A percentile compares a stretch with the other conserved stretches of the same genome.
These are phyloP conservation scores for Gynandropsis gynandra DNA, from an alignment of 345 rosid genomes.

Conservation along the genomic window DNA sequence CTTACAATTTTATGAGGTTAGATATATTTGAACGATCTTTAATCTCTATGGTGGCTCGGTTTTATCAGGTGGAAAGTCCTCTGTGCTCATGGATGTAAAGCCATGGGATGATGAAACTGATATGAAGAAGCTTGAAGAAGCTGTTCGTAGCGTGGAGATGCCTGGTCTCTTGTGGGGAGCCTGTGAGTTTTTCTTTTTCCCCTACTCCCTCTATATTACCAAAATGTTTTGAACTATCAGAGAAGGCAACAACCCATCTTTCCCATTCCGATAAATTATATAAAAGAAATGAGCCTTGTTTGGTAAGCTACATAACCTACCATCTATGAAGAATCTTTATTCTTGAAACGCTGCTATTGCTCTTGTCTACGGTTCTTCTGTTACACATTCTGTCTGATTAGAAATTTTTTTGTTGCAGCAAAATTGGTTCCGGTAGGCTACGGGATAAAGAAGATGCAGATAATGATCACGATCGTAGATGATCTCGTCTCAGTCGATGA, in stretches of 20 bases:
- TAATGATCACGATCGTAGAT: constrained; percentile 85
- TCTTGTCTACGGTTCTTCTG: neutral
- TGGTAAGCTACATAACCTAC: no score
- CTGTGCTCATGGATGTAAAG: constrained; percentile 76
- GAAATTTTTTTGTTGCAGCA: constrained; percentile 36
- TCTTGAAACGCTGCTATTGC: neutral
- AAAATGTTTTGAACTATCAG: neutral
- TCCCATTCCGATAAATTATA: neutral
- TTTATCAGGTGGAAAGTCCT: constrained; percentile 72
- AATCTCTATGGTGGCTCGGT: neutral
- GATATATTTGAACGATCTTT: neutral
- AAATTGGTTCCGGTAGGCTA: constrained; percentile 82
- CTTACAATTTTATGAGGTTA: neutral
- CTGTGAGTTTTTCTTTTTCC: constrained; percentile 37
- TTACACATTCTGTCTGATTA: neutral
- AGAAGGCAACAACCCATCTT: neutral
- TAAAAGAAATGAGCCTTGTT: no score
- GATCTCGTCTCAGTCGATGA: constrained; percentile 86
- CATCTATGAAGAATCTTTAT: no score
- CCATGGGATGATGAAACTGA: constrained; percentile 99
- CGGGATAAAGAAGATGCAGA: constrained; percentile 84
- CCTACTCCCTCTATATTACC: neutral
- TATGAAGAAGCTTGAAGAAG: constrained; percentile 91
- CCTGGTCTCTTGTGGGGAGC: constrained; percentile 92
- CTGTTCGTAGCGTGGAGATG: constrained; percentile 64